Percentiles rank a stretch among this genome's conserved stretches.
These are phyloP conservation scores for Cryptococcus sp. DNA, from an alignment of 1,284 basidiomycete species.

Conservation along the genomic window DNA sequence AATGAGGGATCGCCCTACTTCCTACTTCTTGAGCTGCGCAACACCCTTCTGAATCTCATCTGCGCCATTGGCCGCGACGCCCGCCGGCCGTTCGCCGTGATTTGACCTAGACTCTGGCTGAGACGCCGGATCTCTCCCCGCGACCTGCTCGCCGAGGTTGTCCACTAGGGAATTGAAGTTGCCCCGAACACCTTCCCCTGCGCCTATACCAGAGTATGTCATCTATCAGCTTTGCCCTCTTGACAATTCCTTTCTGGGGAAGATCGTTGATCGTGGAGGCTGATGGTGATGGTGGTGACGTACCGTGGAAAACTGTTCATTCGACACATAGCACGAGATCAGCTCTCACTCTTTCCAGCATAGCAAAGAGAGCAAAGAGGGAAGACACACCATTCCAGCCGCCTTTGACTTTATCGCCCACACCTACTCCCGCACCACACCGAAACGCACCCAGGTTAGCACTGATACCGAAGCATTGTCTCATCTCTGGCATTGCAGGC, in stretches of 20 bases:
- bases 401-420: constrained; percentile 36
- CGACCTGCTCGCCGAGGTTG: constrained; percentile 33
- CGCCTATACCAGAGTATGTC: constrained; percentile 16
- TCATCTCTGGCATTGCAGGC: no score
- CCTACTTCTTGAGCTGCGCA: constrained; percentile 19
- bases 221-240: neutral
- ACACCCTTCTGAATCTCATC: constrained; percentile 31
- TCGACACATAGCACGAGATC: neutral
- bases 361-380: neutral
- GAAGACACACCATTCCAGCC: constrained; percentile 24
- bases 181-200: constrained; percentile 39
- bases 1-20: no score
- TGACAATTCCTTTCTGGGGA: neutral
- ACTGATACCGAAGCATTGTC: neutral
- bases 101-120: constrained; percentile 16
- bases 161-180: constrained; percentile 38
- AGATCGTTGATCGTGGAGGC: neutral
- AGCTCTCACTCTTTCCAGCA: neutral
- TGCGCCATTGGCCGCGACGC: constrained; percentile 28
- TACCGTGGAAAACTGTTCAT: constrained; percentile 26
- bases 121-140: constrained; percentile 16
- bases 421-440: constrained; percentile 8
- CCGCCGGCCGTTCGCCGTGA: constrained; percentile 21
- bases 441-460: neutral
- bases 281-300: neutral